A percentile compares a stretch with the other conserved stretches of the same genome.
Evolutionary conservation across 2,329 filamentous ascomycete species (phyloP).

Genomic region (Xylogone sp.): DNA sequence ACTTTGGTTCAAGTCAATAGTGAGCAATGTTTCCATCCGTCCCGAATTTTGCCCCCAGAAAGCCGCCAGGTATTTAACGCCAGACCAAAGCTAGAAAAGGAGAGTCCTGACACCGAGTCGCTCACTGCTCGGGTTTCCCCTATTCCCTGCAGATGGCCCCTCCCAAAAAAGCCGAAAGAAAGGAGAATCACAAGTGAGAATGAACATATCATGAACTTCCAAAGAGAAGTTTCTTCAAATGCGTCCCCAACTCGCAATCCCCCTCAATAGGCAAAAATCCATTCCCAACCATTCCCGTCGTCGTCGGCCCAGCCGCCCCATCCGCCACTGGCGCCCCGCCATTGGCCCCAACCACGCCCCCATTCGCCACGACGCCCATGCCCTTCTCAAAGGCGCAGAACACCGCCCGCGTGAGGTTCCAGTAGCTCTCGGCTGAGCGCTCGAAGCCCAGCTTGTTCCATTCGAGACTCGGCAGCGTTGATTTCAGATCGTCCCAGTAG

Average conservation of each 20-base stretch:
- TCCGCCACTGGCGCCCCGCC: neutral
- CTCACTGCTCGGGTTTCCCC: too few relatives aligned
- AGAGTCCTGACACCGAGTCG: too few relatives aligned
- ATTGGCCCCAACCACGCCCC: neutral
- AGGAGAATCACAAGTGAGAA: neutral
- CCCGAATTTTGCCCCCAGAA: too few relatives aligned
- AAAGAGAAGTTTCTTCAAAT: conserved; percentile 20
- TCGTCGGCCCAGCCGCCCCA: neutral
- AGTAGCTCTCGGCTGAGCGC: conserved; percentile 26
- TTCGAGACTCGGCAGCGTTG: conserved; percentile 8
- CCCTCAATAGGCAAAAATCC: conserved; percentile 21
- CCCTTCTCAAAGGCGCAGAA: conserved; percentile 20
- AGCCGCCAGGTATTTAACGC: too few relatives aligned
- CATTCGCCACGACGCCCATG: conserved; percentile 7
- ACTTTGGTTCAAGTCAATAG: too few relatives aligned
- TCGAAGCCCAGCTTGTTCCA: conserved; percentile 28
- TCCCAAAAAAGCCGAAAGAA: too few relatives aligned
- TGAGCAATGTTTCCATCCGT: too few relatives aligned
- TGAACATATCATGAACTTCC: neutral
- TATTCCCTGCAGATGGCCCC: too few relatives aligned
- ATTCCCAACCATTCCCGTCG: neutral
- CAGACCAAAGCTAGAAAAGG: too few relatives aligned
- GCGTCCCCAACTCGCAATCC: conserved; percentile 26
- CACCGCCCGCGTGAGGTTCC: conserved; percentile 17
- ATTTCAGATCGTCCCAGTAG: conserved; percentile 25